Conservation (phyloP, 768 basidiomycete genomes). For the Ephemerocybe angulata region DNA sequence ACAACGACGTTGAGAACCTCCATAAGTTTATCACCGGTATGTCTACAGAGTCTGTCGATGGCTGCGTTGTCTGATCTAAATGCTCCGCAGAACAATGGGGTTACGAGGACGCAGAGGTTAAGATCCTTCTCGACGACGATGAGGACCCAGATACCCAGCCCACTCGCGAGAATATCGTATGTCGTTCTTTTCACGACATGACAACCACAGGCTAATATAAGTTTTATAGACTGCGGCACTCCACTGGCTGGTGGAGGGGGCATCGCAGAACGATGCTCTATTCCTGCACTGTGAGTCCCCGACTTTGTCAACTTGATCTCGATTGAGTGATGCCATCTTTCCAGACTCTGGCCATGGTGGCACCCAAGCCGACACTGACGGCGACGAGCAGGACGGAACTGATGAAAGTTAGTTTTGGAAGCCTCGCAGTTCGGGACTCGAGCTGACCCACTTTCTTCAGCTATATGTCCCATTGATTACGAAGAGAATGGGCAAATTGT, state of each 20-base stretch:
- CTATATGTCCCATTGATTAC: constrained; percentile 76
- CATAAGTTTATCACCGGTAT: constrained; percentile 66
- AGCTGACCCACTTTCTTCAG: constrained; percentile 28
- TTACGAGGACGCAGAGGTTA: constrained; percentile 77
- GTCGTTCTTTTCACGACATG: constrained; percentile 15
- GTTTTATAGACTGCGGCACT: constrained; percentile 61
- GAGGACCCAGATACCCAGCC: constrained; percentile 59
- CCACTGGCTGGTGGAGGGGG: constrained; percentile 86
- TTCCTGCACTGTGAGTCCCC: constrained; percentile 77
- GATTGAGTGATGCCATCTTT: not conserved
- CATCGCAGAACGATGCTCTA: constrained; percentile 76
- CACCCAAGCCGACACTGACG: constrained; percentile 76
- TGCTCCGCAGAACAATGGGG: constrained; percentile 46
- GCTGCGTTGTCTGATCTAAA: not conserved
- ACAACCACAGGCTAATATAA: not conserved
- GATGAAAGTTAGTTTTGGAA: constrained; percentile 58
- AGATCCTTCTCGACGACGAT: constrained; percentile 78
- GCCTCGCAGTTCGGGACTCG: not conserved
- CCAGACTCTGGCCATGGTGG: constrained; percentile 92
- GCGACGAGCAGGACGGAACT: constrained; percentile 79
- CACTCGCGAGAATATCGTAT: constrained; percentile 75
- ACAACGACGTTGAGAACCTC: constrained; percentile 87
- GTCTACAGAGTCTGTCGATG: constrained; percentile 18
- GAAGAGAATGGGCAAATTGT: constrained; percentile 71
- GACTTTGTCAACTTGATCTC: not conserved